Percentiles rank a stretch among this genome's conserved stretches.
phyloP scores from a whole-genome alignment of 305 asterid species.

The Rubia tinctorum region DNA sequence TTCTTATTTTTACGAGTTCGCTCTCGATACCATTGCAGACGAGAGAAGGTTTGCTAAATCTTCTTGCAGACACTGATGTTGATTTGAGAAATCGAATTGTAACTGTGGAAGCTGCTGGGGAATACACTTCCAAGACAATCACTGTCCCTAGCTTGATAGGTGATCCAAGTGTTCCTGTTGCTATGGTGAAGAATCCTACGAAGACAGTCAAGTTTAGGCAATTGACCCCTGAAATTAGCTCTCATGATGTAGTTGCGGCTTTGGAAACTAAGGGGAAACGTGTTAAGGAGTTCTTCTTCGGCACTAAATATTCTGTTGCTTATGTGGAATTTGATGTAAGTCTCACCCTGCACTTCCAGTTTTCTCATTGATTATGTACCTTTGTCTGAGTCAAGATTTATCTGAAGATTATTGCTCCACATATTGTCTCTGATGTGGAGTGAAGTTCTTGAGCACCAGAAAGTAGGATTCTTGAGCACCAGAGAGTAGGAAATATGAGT shows the following conservation, averaged over 20 bases:
- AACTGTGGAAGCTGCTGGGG: constrained; percentile 35
- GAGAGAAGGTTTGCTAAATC: constrained; percentile 33
- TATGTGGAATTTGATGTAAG: constrained; percentile 65
- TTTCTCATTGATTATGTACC: neutral
- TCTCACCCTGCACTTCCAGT: constrained; percentile 7
- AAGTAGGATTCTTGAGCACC: neutral
- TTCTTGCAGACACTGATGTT: constrained; percentile 28
- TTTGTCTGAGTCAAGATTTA: neutral
- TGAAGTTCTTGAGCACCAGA: neutral
- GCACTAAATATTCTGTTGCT: constrained; percentile 40
- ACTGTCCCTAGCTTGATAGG: constrained; percentile 43
- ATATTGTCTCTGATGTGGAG: neutral
- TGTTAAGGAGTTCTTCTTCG: constrained; percentile 46
- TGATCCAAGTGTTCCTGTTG: constrained; percentile 41
- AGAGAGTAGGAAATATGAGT: neutral
- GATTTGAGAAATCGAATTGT: neutral
- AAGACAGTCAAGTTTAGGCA: constrained; percentile 46
- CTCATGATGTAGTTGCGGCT: constrained; percentile 38
- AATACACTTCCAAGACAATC: constrained; percentile 19
- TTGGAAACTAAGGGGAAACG: constrained; percentile 41
- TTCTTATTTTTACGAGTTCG: constrained; percentile 8
- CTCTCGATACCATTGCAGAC: constrained; percentile 37
- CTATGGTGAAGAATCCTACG: constrained; percentile 52
- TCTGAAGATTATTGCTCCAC: constrained; percentile 6
- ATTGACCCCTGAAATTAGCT: constrained; percentile 34